These are phyloP conservation scores for Acer saccharum DNA, from an alignment of 345 rosid species.

Conservation along the genomic window DNA sequence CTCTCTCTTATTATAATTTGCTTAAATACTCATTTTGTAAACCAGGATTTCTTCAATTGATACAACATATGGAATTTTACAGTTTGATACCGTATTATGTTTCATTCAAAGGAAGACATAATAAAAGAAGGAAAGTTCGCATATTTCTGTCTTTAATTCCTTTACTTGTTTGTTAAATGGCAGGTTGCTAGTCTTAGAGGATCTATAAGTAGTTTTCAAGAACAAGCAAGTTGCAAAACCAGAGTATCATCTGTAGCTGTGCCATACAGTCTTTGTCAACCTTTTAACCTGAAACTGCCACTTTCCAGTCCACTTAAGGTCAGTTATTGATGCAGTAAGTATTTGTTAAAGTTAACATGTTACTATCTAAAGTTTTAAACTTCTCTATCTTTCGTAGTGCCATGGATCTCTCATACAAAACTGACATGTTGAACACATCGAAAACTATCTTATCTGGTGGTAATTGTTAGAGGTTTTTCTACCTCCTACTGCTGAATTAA, in stretches of 20 bases:
- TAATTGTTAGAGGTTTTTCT: not conserved
- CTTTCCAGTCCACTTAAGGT: conserved; percentile 84
- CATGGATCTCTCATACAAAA: not conserved
- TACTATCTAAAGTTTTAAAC: not conserved
- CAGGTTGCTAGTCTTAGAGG: conserved; percentile 96
- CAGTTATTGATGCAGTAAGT: conserved; percentile 6
- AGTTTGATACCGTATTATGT: not conserved
- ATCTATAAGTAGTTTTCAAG: conserved; percentile 85
- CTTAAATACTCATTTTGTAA: not conserved
- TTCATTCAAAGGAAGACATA: not conserved
- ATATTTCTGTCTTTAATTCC: not conserved
- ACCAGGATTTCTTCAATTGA: not conserved
- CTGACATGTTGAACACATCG: not conserved
- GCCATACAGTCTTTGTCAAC: conserved; percentile 67
- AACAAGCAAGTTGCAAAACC: conserved; percentile 78
- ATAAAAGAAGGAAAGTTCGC: not conserved
- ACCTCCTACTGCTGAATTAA: not conserved
- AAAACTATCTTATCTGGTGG: not conserved
- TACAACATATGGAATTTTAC: not conserved
- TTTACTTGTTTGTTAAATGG: conserved; percentile 29
- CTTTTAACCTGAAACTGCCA: conserved; percentile 64
- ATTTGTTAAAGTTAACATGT: not conserved
- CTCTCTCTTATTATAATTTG: not conserved
- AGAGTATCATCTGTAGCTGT: conserved; percentile 64
- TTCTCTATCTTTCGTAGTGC: not conserved